A percentile compares a stretch with the other conserved stretches of the same genome.
These are phyloP conservation scores for Penicillium cataractarum DNA, from an alignment of 495 filamentous ascomycete species.

Conservation along the genomic window DNA sequence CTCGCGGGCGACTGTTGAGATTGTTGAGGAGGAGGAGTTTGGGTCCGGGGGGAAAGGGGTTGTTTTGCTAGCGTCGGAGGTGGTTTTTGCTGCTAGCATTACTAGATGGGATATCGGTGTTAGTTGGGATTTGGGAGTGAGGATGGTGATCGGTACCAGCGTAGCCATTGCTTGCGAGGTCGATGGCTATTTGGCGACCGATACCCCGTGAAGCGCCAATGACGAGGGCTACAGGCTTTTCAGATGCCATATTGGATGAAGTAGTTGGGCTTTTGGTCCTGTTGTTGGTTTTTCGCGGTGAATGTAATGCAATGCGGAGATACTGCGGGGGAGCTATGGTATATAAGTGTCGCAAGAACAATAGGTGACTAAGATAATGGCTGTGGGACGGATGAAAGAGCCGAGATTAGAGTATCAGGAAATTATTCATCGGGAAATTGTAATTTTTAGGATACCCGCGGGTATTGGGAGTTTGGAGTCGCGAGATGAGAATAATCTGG, in stretches of 20 bases:
- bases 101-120: slow-evolving; percentile 49
- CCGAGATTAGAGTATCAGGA: slow-evolving; percentile 18
- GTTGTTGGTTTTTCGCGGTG: background rate
- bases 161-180: slow-evolving; percentile 72
- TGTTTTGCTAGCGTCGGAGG: slow-evolving; percentile 59
- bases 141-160: slow-evolving; percentile 49
- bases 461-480: background rate
- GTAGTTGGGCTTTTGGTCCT: background rate
- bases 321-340: background rate
- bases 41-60: slow-evolving; percentile 77
- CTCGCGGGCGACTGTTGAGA: slow-evolving; percentile 81
- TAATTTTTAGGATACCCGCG: background rate
- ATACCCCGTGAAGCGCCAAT: slow-evolving; percentile 79
- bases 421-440: slow-evolving; percentile 2
- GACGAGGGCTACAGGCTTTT: slow-evolving; percentile 63
- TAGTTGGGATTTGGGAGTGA: slow-evolving; percentile 8
- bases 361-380: too few species aligned
- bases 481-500: background rate
- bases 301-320: background rate
- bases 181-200: slow-evolving; percentile 76
- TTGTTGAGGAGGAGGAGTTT: slow-evolving; percentile 78
- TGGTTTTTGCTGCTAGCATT: slow-evolving; percentile 79
- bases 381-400: background rate
- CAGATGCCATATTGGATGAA: slow-evolving; percentile 20
- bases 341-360: too few species aligned